Base-by-base conservation (phyloP, 2,329 filamentous ascomycete species). In the Beauveria varroae region DNA sequence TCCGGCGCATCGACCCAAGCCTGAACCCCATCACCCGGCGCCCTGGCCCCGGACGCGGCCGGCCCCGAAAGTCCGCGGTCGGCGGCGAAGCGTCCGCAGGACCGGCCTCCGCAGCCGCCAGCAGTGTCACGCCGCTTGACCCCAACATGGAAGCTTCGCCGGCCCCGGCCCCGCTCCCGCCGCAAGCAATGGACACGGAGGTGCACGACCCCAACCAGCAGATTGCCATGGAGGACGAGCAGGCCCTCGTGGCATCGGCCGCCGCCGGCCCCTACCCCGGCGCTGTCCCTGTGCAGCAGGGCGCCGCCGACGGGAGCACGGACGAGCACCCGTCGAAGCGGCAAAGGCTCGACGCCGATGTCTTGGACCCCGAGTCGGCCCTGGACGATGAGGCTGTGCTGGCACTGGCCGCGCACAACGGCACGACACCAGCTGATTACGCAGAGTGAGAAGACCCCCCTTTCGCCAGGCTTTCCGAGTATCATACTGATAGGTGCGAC, bases 1-100 rank as follows among this genome's bases (percentile, higher is more conserved):
- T 75, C 24, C 71, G 74, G 47, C 78, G 73, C 62, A 46, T 73
- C 60, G 82, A 86, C 66, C 83, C 83, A 9, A 79, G 78, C 0
- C 58, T 74, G 64, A 85, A 86, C 62, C 83, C 83, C 56, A 85
- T 86, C 66, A 85, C 81, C n/a, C 76, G 83, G 18, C 78, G 83
- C 28, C 83, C 83, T 4, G 83, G 83, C 0, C 83, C 83, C 3
- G 82, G 83, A 14, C 78, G 83, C 50, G 81, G 82, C 2, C 76
- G 83, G 7, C 80, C 81, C 0, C 75, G 78, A 58, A 85, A 84
- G 57, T 58, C 56, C 22, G 8, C 46, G 14, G 44, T 16, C 18
- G 44, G 1, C 34, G 46, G 22, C 10, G 55, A 58, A 24, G 34
- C 34, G 10, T 51, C 46, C 37, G 34, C 22, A 9, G 56, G 12